These are phyloP conservation scores for Lachnellula suecica DNA, from an alignment of 2,329 filamentous ascomycete species.

Conservation along the genomic window DNA sequence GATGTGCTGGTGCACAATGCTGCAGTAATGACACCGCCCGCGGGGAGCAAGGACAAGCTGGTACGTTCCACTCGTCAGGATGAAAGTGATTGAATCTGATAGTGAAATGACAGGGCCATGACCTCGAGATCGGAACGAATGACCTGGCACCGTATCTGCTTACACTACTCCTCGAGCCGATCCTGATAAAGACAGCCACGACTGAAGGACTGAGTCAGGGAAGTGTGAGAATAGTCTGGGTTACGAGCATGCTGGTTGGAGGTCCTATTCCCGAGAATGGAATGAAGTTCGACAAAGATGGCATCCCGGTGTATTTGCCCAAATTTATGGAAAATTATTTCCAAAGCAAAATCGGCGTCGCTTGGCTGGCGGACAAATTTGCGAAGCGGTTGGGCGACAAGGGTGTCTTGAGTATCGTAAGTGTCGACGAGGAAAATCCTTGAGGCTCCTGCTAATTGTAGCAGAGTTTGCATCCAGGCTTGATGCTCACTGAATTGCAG, in stretches of 20 bases:
- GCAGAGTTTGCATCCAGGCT: constrained; percentile 39
- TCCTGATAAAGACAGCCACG: constrained; percentile 14
- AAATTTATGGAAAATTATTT: constrained; percentile 34
- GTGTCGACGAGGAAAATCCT: not conserved
- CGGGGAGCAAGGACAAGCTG: constrained; percentile 37
- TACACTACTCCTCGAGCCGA: constrained; percentile 21
- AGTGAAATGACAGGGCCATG: constrained; percentile 20
- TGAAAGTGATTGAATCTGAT: not conserved
- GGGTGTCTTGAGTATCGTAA: constrained; percentile 34
- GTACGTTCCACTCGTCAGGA: constrained; percentile 9
- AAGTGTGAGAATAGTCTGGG: constrained; percentile 35
- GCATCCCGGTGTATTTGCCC: constrained; percentile 15
- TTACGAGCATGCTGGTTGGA: constrained; percentile 18
- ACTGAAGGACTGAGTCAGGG: constrained; percentile 4
- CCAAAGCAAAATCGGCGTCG: constrained; percentile 34
- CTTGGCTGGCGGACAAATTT: constrained; percentile 32
- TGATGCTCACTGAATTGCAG: constrained; percentile 38
- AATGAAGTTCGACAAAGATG: constrained; percentile 27
- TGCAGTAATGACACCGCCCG: constrained; percentile 41
- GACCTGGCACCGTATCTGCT: constrained; percentile 23
- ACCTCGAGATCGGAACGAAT: constrained; percentile 27
- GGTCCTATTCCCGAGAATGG: not conserved
- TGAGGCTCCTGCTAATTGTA: not conserved
- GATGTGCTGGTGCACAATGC: constrained; percentile 46
- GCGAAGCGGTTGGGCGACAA: constrained; percentile 30